A percentile compares a stretch with the other conserved stretches of the same genome.
Conservation (phyloP, 1,139 yeast genomes). For the Entelexis sorbosivorans region DNA sequence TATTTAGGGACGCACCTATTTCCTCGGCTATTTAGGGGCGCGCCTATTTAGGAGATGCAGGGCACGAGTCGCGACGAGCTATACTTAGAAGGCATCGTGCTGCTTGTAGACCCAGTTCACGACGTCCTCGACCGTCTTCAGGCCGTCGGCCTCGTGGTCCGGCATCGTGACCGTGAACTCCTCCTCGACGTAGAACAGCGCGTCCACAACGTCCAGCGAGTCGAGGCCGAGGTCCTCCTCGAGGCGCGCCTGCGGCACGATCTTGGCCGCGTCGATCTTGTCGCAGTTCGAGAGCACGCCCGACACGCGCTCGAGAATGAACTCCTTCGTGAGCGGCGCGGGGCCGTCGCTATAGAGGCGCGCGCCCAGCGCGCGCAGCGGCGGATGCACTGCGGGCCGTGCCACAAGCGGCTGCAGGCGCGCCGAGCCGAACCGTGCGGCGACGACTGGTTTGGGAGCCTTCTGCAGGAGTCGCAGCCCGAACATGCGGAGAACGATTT, state of each 20-base stretch:
- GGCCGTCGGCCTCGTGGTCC: conserved; percentile 72
- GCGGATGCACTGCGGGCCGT: not conserved
- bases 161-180: conserved; percentile 56
- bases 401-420: not conserved
- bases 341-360: conserved; percentile 31
- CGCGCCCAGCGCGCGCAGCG: conserved; percentile 6
- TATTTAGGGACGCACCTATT: too few species aligned
- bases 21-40: not conserved
- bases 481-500: conserved; percentile 4
- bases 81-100: conserved; percentile 38
- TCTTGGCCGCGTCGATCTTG: conserved; percentile 45
- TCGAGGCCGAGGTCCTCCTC: conserved; percentile 73
- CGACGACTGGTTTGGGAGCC: conserved; percentile 3
- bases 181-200: conserved; percentile 82
- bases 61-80: not conserved
- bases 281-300: conserved; percentile 72
- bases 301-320: conserved; percentile 58
- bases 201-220: conserved; percentile 80
- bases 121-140: conserved; percentile 76
- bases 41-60: too few species aligned
- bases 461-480: conserved; percentile 8
- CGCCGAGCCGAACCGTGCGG: conserved; percentile 5
- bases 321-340: conserved; percentile 31
- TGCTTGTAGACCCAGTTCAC: conserved; percentile 63
- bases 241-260: conserved; percentile 52